Evolutionary conservation across 352 stramenopile genomes (phyloP).

Genomic region (Phytophthora ramorum): DNA sequence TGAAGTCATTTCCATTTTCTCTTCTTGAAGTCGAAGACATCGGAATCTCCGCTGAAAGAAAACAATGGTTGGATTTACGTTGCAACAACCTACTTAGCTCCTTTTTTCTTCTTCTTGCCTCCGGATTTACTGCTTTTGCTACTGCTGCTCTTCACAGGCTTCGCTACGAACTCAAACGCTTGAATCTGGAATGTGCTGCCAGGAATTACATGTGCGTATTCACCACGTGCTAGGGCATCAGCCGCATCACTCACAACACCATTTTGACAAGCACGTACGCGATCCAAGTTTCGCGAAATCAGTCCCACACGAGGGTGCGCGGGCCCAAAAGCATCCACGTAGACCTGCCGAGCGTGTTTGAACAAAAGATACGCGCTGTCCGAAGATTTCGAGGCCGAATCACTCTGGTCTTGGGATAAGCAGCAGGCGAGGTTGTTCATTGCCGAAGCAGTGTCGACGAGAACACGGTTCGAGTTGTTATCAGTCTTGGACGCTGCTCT

Average conservation of each 20-base stretch:
- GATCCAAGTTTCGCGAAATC: conserved; percentile 57
- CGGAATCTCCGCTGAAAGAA: neutral
- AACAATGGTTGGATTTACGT: conserved; percentile 11
- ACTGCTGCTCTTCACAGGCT: conserved; percentile 12
- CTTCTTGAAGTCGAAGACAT: too few relatives aligned
- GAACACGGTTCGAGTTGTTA: neutral
- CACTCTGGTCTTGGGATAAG: conserved; percentile 57
- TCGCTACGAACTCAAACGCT: conserved; percentile 50
- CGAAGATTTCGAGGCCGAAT: conserved; percentile 34
- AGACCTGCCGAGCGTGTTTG: conserved; percentile 56
- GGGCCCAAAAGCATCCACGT: conserved; percentile 49
- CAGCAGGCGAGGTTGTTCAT: conserved; percentile 85
- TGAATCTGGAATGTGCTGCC: conserved; percentile 72
- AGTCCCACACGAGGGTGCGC: conserved; percentile 53
- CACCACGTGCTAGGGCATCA: conserved; percentile 50
- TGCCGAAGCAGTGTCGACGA: conserved; percentile 69
- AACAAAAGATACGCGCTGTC: conserved; percentile 69
- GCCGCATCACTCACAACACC: conserved; percentile 52
- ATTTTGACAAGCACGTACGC: conserved; percentile 46
- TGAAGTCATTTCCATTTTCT: too few relatives aligned
- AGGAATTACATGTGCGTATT: conserved; percentile 72
- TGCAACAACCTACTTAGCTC: conserved; percentile 19
- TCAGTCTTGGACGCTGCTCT: conserved; percentile 10
- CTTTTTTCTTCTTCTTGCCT: conserved; percentile 54
- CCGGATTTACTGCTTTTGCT: conserved; percentile 38